These are phyloP conservation scores for Cladophialophora carrionii DNA, from an alignment of 2,329 filamentous ascomycete genomes.

Conservation along the genomic window DNA sequence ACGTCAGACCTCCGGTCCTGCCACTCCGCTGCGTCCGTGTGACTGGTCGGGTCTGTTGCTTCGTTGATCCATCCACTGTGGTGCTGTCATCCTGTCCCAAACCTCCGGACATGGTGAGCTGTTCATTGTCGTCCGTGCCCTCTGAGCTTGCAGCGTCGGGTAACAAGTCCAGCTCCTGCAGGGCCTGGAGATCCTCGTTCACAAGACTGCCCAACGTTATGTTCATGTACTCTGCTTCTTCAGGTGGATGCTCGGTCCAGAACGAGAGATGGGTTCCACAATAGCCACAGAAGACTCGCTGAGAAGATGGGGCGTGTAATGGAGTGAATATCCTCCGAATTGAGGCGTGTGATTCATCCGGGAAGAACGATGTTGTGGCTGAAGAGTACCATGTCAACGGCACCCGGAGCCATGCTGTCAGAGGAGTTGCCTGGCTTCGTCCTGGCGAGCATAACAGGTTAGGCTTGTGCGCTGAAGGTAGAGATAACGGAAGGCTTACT, in stretches of 20 bases:
- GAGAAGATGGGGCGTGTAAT: constrained; percentile 59
- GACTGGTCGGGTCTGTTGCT: constrained; percentile 19
- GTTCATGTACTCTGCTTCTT: constrained; percentile 77
- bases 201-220: constrained; percentile 78
- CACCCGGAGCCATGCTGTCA: constrained; percentile 80
- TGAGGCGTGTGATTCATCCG: constrained; percentile 71
- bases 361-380: constrained; percentile 72
- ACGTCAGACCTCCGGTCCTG: constrained; percentile 66
- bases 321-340: constrained; percentile 72
- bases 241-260: constrained; percentile 74
- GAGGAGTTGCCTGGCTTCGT: constrained; percentile 68
- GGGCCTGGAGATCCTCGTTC: constrained; percentile 68
- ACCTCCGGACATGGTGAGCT: constrained; percentile 12
- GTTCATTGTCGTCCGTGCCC: neutral
- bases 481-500: constrained; percentile 60
- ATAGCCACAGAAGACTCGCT: constrained; percentile 86
- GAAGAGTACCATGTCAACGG: constrained; percentile 80
- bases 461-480: neutral
- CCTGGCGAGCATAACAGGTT: constrained; percentile 47
- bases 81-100: constrained; percentile 23
- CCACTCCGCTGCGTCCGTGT: constrained; percentile 24
- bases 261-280: constrained; percentile 84
- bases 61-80: neutral
- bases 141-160: constrained; percentile 53
- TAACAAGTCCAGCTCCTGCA: constrained; percentile 77